Base-by-base conservation (phyloP, 1,284 basidiomycete species). In the Hypsizygus ulmarius region DNA sequence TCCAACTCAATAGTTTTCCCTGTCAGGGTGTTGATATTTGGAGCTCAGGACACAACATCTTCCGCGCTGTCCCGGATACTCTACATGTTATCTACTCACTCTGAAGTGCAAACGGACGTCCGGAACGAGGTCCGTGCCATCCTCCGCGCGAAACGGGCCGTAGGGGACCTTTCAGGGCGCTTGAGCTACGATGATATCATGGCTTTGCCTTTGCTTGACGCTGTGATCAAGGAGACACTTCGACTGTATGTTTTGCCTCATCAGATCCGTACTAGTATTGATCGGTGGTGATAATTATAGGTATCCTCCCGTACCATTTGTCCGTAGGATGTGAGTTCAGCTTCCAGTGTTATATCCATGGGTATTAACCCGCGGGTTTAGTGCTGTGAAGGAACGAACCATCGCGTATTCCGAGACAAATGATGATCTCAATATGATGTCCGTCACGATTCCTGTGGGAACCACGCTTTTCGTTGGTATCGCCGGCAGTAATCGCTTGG, bases 161-260 rank as follows among this genome's bases (percentile, higher is more conserved):
- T 47, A 32, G 52, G 52, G 9, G 50, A 56, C 5, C 4, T 42
- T n/a, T 51, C 53, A n/a, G 56, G 46, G 16, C 55, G 63, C 9
- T 58, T 74, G 10, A 58, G 52, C 15, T 71, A 71, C 51, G 72
- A 76, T 27, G 62, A 60, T 9, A 52, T 77, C 7, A 65, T 61
- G 42, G 54, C 52, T 0, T 59, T 76, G 3, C 71, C 72, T 1
- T 70, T 65, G 57, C 62, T 78, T 1, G 74, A 78, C 51, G 71
- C 74, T 1, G 68, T 77, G 2, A 59, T 73, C 5, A 73, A 72
- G 43, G 75, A 78, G 53, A 75, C 73, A 3, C 56, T 78, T 42
- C 59, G 75, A 44, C 47, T 77, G 71, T 75, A 49, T 55, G 70
- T 56, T 40, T 4, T 33, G n/a, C 35, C 39, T 19, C 11, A 40